phyloP scores from a whole-genome alignment of 2,329 filamentous ascomycete genomes.

The Lanzia echinophila region DNA sequence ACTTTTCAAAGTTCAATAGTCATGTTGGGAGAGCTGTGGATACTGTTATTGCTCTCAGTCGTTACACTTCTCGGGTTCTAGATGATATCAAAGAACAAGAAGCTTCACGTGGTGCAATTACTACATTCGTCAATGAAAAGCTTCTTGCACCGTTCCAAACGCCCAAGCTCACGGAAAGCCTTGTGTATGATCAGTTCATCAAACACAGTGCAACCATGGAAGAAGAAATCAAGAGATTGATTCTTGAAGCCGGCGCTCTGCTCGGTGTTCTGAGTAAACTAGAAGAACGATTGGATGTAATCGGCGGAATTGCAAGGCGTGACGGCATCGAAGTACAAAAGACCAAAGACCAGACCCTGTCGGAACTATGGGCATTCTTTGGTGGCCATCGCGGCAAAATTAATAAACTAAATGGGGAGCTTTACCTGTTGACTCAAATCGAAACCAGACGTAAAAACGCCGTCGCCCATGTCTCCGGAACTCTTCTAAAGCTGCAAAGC shows the following conservation, averaged over 20 bases:
- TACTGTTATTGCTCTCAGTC: constrained; percentile 66
- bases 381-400: constrained; percentile 60
- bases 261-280: constrained; percentile 59
- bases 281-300: constrained; percentile 62
- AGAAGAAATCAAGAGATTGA: constrained; percentile 60
- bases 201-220: constrained; percentile 64
- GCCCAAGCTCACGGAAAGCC: constrained; percentile 50
- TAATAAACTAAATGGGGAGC: constrained; percentile 54
- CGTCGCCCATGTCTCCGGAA: constrained; percentile 59
- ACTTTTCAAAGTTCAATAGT: constrained; percentile 69
- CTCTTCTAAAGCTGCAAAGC: constrained; percentile 65
- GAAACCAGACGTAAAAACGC: constrained; percentile 58
- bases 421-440: constrained; percentile 60
- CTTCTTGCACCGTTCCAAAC: constrained; percentile 56
- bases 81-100: constrained; percentile 28
- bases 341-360: constrained; percentile 59
- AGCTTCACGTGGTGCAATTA: constrained; percentile 30
- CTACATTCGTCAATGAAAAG: constrained; percentile 38
- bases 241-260: constrained; percentile 63
- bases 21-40: constrained; percentile 70
- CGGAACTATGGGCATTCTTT: constrained; percentile 65
- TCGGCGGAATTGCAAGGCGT: constrained; percentile 61
- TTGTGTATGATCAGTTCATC: constrained; percentile 67
- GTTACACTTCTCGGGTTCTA: constrained; percentile 57
- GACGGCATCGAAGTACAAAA: constrained; percentile 53